Evolutionary conservation across 225 moss, liverwort and hornwort genomes (phyloP), one percentile per base, ranked within the genome.

Genomic region (Ulota crispa): DNA sequence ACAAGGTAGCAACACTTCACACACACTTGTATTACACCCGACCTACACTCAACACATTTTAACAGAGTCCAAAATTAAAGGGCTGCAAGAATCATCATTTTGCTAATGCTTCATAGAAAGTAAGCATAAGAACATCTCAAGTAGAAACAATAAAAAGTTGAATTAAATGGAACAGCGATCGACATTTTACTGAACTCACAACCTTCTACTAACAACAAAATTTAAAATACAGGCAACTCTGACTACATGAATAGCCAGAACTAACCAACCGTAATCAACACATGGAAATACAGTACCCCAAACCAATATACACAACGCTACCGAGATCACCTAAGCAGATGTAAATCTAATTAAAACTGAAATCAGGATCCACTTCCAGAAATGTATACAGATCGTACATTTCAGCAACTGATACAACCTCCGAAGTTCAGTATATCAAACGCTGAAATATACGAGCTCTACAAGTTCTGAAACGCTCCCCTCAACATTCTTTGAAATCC

Each of bases 401-500:
- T 84, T 75, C 84, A 84, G 64, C 84, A 70, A 69, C 45, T 76
- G 55, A 64, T 64, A 76, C 45, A 45, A 5, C 32, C 32, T 34
- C 56, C 31, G 1, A 27, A 80, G 41, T 37, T 3, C 0, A 5
- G 27, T 39, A 39, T 47, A 65, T 18, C 70, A 65, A 57, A 76
- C 64, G 76, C 81, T 81, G 85, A 71, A 81, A 76, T 56, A 64
- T 11, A 80, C 55, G 21, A 80, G 80, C 53, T 7, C 70, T 32
- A 19, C 36, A 60, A 69, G 6, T 69, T 61, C 50, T 19, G 20
- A 54, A 70, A 7, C 27, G 23, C 20, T 23, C 34, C 2, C 24
- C 20, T 54, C 20, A 19, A 21, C 34, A 64, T 34, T 34, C n/a
- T 39, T 2, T 24, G 5, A 8, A 56, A 39, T 21, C 19, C 54